Conservation (phyloP, 2,329 filamentous ascomycete genomes). For the Trichoderma lentiforme region DNA sequence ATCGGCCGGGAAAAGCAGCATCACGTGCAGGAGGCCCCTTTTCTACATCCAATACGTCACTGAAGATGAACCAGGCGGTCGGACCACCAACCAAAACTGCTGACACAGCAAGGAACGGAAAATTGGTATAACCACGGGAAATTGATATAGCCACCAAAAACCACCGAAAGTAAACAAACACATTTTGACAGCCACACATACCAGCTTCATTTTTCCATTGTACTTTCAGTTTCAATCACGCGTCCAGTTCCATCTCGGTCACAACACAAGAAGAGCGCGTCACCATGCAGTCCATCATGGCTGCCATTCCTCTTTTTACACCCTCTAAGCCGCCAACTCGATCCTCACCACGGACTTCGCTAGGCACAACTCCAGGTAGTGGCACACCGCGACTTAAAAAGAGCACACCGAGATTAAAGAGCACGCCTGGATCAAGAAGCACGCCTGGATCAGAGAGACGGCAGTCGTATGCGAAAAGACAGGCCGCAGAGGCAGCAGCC, state of each 20-base stretch:
- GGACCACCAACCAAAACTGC: not conserved
- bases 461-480: not conserved
- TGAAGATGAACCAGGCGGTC: not conserved
- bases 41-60: not conserved
- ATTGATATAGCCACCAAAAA: not conserved
- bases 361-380: not conserved
- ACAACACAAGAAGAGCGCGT: not conserved
- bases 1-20: not conserved
- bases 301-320: constrained; percentile 1
- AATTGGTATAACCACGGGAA: not conserved
- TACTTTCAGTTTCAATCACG: not conserved
- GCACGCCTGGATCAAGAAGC: not conserved
- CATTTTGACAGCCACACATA: not conserved
- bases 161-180: not conserved
- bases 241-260: not conserved
- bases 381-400: not conserved
- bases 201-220: not conserved
- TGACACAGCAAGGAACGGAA: not conserved
- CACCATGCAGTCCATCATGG: constrained; percentile 13
- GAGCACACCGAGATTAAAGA: not conserved
- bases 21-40: not conserved
- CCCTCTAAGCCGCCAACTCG: not conserved
- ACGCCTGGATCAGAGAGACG: not conserved
- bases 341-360: not conserved
- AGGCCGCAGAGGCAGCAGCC: not conserved